phyloP scores from a whole-genome alignment of 768 basidiomycete species.

The Phanerochaete sordida region DNA sequence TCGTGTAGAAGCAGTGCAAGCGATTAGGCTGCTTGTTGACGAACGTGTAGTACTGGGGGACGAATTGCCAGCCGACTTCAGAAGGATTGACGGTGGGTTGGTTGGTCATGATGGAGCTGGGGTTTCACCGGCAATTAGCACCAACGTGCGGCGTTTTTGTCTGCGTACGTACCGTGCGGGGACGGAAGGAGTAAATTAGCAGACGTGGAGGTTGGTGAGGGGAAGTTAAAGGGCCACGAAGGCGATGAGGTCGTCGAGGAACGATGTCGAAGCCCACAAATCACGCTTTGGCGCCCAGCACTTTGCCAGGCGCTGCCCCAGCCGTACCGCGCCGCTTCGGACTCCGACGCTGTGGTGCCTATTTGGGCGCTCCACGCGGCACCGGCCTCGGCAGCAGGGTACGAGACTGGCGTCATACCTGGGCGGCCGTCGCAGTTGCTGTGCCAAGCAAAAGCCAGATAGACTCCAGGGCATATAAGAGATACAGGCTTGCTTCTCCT shows the following conservation, averaged over 20 bases:
- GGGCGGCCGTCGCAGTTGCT: not conserved
- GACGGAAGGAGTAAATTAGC: not conserved
- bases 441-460: not conserved
- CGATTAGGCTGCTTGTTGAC: conserved; percentile 97
- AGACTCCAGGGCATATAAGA: not conserved
- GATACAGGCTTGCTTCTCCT: not conserved
- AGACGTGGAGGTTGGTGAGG: conserved; percentile 19
- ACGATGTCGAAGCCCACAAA: conserved; percentile 21
- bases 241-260: conserved; percentile 18
- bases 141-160: not conserved
- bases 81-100: conserved; percentile 69
- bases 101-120: conserved; percentile 25
- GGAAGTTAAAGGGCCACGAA: conserved; percentile 26
- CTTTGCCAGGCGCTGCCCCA: conserved; percentile 8
- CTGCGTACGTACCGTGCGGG: not conserved
- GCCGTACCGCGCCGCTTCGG: not conserved
- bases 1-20: conserved; percentile 98
- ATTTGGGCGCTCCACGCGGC: not conserved
- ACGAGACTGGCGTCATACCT: not conserved
- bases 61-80: conserved; percentile 99
- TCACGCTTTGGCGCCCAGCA: conserved; percentile 7
- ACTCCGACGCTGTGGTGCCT: not conserved
- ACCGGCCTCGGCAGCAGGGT: not conserved
- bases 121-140: not conserved
- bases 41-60: conserved; percentile 98